phyloP scores from a whole-genome alignment of 108 stramenopile genomes.

The Cyclostephanos tholiformis region DNA sequence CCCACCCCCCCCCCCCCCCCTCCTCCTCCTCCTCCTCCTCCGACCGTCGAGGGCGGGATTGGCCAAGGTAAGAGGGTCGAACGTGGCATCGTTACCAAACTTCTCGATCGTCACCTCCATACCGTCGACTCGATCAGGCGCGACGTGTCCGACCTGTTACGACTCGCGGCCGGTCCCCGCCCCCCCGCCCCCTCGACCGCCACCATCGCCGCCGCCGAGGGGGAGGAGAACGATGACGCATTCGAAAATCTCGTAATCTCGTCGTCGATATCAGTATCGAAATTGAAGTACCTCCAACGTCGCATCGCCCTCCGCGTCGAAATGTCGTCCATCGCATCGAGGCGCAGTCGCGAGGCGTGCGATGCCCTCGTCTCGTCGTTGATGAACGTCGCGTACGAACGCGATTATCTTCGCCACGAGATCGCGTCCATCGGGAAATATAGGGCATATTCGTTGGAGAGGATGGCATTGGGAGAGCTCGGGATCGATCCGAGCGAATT shows the following conservation, averaged over 20 bases:
- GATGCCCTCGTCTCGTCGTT: conserved; percentile 39
- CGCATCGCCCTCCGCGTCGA: conserved; percentile 39
- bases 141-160: neutral
- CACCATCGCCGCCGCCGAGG: neutral
- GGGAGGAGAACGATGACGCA: conserved; percentile 9
- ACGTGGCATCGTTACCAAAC: too few species aligned
- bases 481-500: neutral
- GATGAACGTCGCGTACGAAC: conserved; percentile 49
- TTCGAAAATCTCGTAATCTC: conserved; percentile 16
- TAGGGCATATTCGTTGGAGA: conserved; percentile 36
- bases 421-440: conserved; percentile 20
- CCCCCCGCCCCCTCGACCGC: too few species aligned
- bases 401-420: conserved; percentile 38
- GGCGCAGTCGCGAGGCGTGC: conserved; percentile 16
- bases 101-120: too few species aligned
- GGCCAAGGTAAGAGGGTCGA: too few species aligned
- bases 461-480: conserved; percentile 43
- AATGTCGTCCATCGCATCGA: conserved; percentile 15
- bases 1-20: too few species aligned
- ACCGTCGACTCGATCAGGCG: too few species aligned
- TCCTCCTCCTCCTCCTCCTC: too few species aligned
- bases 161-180: too few species aligned
- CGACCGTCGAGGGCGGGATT: too few species aligned
- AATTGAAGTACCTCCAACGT: conserved; percentile 46
- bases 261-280: conserved; percentile 25